Conservation (phyloP, 2,329 filamentous ascomycete genomes). For the Sporothrix euskadiensis region DNA sequence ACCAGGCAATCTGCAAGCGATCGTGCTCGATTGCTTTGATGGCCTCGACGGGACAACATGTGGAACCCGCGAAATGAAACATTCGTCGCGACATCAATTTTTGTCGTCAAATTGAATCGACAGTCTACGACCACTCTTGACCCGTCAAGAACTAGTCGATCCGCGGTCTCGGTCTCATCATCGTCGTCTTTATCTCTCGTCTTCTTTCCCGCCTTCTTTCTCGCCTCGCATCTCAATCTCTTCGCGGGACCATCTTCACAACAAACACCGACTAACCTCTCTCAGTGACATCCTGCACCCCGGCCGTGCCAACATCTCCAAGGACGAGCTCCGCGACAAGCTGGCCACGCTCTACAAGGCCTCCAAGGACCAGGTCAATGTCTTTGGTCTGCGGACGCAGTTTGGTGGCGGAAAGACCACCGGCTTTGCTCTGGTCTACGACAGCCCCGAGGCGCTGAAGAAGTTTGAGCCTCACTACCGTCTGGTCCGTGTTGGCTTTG, state of each 20-base stretch:
- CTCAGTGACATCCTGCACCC: constrained; percentile 98
- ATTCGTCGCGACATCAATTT: neutral
- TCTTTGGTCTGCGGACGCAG: constrained; percentile 98
- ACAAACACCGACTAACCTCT: constrained; percentile 8
- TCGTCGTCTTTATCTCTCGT: too few relatives aligned
- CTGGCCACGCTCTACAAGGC: constrained; percentile 96
- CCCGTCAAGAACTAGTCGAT: too few relatives aligned
- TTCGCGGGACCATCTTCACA: neutral
- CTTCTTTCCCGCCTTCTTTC: too few relatives aligned
- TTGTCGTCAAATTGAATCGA: neutral
- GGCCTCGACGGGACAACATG: neutral
- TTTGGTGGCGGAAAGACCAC: constrained; percentile 99
- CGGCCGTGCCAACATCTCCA: constrained; percentile 96
- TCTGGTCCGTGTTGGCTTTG: constrained; percentile 88
- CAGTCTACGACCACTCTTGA: neutral
- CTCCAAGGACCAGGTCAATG: constrained; percentile 94
- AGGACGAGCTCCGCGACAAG: constrained; percentile 97
- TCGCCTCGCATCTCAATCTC: too few relatives aligned
- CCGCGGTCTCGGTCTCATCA: too few relatives aligned
- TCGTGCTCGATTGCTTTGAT: neutral
- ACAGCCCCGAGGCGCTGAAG: constrained; percentile 97
- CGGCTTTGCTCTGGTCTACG: constrained; percentile 98
- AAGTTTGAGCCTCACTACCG: constrained; percentile 99
- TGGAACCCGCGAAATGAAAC: too few relatives aligned
- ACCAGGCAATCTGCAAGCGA: neutral